Percentiles rank a stretch among this genome's conserved stretches.
Evolutionary conservation across 2,329 filamentous ascomycete genomes (phyloP).

Genomic region (Colletotrichum neosansevieriae): DNA sequence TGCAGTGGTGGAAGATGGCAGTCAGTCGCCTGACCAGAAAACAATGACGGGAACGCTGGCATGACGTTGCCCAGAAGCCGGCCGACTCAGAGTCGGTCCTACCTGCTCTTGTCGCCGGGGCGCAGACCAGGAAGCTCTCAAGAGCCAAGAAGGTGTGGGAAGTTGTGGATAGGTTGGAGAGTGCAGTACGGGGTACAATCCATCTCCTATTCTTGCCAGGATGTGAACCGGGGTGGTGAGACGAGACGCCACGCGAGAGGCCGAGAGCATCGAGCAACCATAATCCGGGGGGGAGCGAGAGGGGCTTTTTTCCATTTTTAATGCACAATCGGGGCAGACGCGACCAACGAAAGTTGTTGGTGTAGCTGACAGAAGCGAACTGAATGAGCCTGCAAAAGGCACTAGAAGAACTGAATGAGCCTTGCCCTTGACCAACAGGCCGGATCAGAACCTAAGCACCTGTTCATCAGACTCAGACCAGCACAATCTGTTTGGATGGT

Average conservation of each 20-base stretch:
- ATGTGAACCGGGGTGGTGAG: conserved; percentile 2
- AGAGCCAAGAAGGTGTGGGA: conserved; percentile 25
- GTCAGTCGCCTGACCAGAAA: conserved; percentile 30
- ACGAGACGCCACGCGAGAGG: conserved; percentile 29
- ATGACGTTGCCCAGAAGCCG: conserved; percentile 37
- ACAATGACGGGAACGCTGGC: conserved; percentile 17
- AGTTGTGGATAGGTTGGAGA: neutral
- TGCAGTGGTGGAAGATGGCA: neutral
- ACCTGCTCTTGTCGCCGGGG: conserved; percentile 30
- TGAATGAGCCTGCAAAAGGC: too few species aligned
- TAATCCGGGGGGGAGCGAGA: conserved; percentile 31
- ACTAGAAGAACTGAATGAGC: too few species aligned
- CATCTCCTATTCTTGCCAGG: neutral
- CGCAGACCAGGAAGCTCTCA: conserved; percentile 22
- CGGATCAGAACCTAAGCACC: conserved; percentile 4
- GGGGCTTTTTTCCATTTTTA: neutral
- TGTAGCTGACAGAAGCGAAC: too few species aligned
- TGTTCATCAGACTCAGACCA: conserved; percentile 10
- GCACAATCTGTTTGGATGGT: conserved; percentile 25
- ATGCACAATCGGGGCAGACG: neutral
- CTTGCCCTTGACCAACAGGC: neutral
- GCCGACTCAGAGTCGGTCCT: conserved; percentile 32
- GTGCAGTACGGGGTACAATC: conserved; percentile 9
- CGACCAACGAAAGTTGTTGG: neutral
- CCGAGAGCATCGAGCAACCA: conserved; percentile 12